Conservation (phyloP, 352 stramenopile genomes). For the Phytophthora sansomeana region DNA sequence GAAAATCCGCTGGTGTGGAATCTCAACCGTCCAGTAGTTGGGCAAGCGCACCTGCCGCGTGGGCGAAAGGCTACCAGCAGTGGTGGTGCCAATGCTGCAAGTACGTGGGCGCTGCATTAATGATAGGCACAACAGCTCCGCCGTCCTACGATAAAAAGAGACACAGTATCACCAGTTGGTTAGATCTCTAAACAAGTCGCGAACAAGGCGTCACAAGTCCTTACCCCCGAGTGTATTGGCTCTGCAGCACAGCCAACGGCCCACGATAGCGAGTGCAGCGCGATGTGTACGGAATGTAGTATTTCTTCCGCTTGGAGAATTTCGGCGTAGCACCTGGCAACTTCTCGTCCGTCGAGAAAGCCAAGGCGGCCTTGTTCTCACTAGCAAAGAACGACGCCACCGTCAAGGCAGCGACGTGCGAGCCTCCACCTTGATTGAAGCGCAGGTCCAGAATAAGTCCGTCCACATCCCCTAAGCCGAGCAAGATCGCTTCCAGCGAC, state of each 20-base stretch:
- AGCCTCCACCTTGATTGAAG: conserved; percentile 80
- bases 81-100: conserved; percentile 62
- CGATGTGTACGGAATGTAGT: conserved; percentile 67
- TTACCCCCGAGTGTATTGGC: conserved; percentile 79
- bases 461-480: conserved; percentile 66
- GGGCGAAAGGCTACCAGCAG: conserved; percentile 67
- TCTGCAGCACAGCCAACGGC: conserved; percentile 78
- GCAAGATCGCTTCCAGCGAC: conserved; percentile 84
- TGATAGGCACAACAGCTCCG: conserved; percentile 73
- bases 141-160: conserved; percentile 46
- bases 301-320: conserved; percentile 68
- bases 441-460: conserved; percentile 81
- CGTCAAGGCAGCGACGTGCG: conserved; percentile 62
- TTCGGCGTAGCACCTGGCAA: conserved; percentile 44
- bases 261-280: conserved; percentile 68
- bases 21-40: conserved; percentile 86
- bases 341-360: conserved; percentile 78
- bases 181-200: conserved; percentile 6
- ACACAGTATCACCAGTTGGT: conserved; percentile 13
- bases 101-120: conserved; percentile 72
- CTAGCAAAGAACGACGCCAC: conserved; percentile 81
- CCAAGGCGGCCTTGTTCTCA: conserved; percentile 48
- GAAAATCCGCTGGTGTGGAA: conserved; percentile 79
- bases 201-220: conserved; percentile 3
- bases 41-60: conserved; percentile 75